Evolutionary conservation across 2,329 filamentous ascomycete genomes (phyloP).

Genomic region (Scytalidium sp.): DNA sequence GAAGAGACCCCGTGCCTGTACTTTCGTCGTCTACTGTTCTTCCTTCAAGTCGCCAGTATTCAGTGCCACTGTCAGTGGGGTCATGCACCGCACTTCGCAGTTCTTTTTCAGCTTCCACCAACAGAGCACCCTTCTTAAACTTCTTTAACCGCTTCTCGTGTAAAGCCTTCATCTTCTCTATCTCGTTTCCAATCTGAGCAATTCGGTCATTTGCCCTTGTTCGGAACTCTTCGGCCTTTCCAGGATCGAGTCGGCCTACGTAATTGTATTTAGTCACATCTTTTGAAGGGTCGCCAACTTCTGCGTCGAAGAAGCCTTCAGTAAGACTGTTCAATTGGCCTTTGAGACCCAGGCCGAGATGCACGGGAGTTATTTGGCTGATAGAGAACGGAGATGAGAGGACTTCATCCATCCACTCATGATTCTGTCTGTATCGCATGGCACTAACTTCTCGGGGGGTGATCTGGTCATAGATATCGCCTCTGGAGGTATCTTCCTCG

Average conservation of each 20-base stretch:
- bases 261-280: constrained; percentile 55
- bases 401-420: constrained; percentile 99
- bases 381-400: constrained; percentile 87
- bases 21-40: constrained; percentile 44
- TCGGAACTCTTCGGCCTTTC: constrained; percentile 80
- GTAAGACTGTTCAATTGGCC: constrained; percentile 82
- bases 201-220: constrained; percentile 73
- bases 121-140: constrained; percentile 66
- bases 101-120: constrained; percentile 73
- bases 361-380: constrained; percentile 79
- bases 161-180: constrained; percentile 77
- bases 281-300: constrained; percentile 44
- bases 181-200: constrained; percentile 71
- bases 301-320: constrained; percentile 75
- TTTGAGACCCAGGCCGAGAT: constrained; percentile 80
- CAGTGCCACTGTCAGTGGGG: constrained; percentile 49
- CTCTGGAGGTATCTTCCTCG: constrained; percentile 82
- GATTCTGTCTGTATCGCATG: constrained; percentile 86
- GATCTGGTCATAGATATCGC: constrained; percentile 86
- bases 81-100: constrained; percentile 64
- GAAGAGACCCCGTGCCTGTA: constrained; percentile 24
- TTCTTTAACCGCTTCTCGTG: constrained; percentile 75
- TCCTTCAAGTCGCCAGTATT: constrained; percentile 65
- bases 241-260: constrained; percentile 65
- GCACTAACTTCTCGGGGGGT: constrained; percentile 87